Base-by-base conservation (phyloP, 1,284 basidiomycete species). In the Cystobasidiaceae sp. region DNA sequence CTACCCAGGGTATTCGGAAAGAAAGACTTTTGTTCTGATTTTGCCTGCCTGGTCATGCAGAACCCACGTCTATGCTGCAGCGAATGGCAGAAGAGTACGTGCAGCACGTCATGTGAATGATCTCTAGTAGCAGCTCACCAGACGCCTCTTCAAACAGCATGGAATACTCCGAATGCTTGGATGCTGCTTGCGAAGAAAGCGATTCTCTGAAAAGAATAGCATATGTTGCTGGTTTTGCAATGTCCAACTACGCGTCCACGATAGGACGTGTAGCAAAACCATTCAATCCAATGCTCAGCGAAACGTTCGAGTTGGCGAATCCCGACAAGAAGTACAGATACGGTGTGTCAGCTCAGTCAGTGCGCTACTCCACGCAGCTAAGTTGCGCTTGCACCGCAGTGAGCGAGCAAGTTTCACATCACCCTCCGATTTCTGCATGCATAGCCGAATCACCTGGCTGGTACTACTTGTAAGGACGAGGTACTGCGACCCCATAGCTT, bases 181-280 rank as follows among this genome's bases (percentile, higher is more conserved):
- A 94, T 73, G 85, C 87, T 2, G 94, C 94, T 11, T 84, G 85
- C 1, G 80, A 80, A 55, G 89, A 94, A 74, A 75, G 77, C 34
- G 90, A 96, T 73, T 85, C 90, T 5, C 83, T 88, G 50, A 84
- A 86, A 64, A 85, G 94, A 6, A 85, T 97, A 65, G 93, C 92
- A 0, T 98, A 87, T 74, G 92, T 98, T 3, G 92, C 89, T 11
- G 94, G 92, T 0, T 98, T 97, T 77, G 94, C 93, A 1, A 96
- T 96, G 90, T 91, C 89, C 43, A 97, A 97, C 79, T 97, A 98
- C 79, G 92, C 90, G 11, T 93, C 90, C 28, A 97, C 94, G 11
- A 62, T 63, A n/a, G 90, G 90, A 3, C 84, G 92, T 39, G 93
- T 96, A 67, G 91, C 91, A n/a, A 93, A 94, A 77, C 92, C 91